Conservation (phyloP, 1,284 basidiomycete species). For the Apiotrichum montevideense region DNA sequence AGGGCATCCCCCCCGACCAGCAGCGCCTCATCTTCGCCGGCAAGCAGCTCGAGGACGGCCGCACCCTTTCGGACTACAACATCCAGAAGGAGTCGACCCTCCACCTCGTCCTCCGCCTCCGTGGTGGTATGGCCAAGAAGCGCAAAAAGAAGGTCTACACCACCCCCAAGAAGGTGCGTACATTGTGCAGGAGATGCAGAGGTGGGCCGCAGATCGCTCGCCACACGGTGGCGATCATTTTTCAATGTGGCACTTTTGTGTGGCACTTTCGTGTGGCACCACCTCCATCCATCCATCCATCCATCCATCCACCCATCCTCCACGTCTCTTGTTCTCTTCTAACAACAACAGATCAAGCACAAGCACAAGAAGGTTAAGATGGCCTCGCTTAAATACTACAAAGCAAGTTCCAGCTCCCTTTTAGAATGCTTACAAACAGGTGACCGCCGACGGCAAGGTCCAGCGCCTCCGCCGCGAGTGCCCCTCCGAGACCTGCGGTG, state of each 20-base stretch:
- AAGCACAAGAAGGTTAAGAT: conserved; percentile 84
- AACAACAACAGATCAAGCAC: conserved; percentile 66
- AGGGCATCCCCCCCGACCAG: conserved; percentile 77
- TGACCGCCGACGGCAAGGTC: conserved; percentile 90
- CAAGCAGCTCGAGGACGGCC: conserved; percentile 94
- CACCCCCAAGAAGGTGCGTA: conserved; percentile 72
- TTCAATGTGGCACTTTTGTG: too few species aligned
- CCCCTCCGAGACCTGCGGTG: conserved; percentile 72
- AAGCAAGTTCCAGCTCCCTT: conserved; percentile 98
- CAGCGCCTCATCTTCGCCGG: conserved; percentile 97
- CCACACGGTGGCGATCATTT: too few species aligned
- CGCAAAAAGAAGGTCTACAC: conserved; percentile 97
- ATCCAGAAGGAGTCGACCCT: conserved; percentile 96
- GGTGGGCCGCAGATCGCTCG: too few species aligned
- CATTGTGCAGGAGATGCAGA: neutral
- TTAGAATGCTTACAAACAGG: conserved; percentile 81
- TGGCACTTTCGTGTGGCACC: too few species aligned
- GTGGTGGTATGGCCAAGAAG: conserved; percentile 84
- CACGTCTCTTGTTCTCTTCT: neutral
- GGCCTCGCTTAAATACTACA: conserved; percentile 97
- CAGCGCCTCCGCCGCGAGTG: conserved; percentile 87
- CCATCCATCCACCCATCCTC: too few species aligned
- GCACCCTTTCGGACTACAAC: conserved; percentile 86
- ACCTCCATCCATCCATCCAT: too few species aligned
- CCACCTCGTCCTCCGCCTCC: conserved; percentile 83